Base-by-base conservation (phyloP, 148 eudicot genomes). In the Rhododendron ferrugineum region DNA sequence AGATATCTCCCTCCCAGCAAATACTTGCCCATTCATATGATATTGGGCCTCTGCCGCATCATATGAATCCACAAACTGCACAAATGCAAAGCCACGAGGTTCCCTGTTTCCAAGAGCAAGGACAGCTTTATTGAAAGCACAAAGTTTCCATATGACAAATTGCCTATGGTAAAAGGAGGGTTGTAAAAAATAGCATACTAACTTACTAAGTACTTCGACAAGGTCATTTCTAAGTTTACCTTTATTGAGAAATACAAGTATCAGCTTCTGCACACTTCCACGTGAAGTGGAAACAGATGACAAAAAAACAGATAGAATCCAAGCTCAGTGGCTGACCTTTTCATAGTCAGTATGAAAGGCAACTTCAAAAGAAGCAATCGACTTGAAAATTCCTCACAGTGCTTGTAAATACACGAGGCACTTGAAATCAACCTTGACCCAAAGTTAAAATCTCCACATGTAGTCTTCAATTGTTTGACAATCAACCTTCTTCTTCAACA, bases 81-180 rank as follows among this genome's bases (percentile, higher is more conserved):
- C 97, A 92, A 94, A 94, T 49, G 93, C 97, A 91, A 94, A 94
- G 72, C 97, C 95, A 78, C 97, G 93, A 79, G 97, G 97, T 80
- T 93, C 91, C 91, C 97, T 94, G 90, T 86, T 89, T 47, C 66
- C 32, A 20, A 82, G 70, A 18, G 28, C 28, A 52, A 87, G 30
- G 84, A 26, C 85, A 16, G 46, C 72, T 66, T 76, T 66, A 88
- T 20, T 16, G 16, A 68, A 54, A 30, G 73, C 54, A 30, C 4
- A 30, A 5, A 82, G 70, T 85, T 82, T 47, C 54, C 83, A 72
- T 37, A 50, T 32, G 83, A 80, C 28, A 44, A 68, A 18, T 73
- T 66, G 34, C 83, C 26, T 37, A 13, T 23, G 2, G 78, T 7
- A 37, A 37, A 73, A 75, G 46, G 23, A 2, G 46, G n/a, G 22